Evolutionary conservation across 306 rosid species (phyloP), one percentile per base, ranked within the genome.

Genomic region (Delonix regia): DNA sequence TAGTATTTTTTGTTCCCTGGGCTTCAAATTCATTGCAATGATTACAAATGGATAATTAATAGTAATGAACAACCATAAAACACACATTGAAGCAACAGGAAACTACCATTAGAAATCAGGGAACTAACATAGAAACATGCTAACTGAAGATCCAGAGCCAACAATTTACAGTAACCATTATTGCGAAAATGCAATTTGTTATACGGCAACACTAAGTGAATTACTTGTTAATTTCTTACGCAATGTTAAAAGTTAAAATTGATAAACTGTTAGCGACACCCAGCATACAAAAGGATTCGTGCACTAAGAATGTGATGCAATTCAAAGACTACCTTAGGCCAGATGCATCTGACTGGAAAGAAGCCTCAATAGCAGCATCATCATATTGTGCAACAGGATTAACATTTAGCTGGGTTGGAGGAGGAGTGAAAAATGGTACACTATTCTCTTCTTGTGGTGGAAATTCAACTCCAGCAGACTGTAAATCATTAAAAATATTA

Each of bases 391-490:
- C 36, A 53, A 60, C 86, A 48, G 92, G 78, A 53, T 87, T 59
- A 87, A 83, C 67, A 53, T 88, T 74, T 62, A 90, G 94, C 86
- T 91, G 98, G 60, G 97, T 93, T 83, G 88, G 98, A 25, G 98
- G 94, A 36, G 99, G 98, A 70, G 98, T 95, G 79, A 95, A 95
- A 71, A 95, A 82, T 42, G 98, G 96, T 48, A 91, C 99, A 30
- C 94, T 88, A 80, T 84, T 86, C 77, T 87, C 97, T 28, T 79
- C 92, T 78, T 87, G 87, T 44, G 99, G 99, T 21, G 98, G 99
- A 84, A 95, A 95, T 59, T 89, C 98, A 86, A 95, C 93, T 86
- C 99, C 99, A 74, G 87, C 89, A 83, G 93, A 61, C 99, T 95
- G 86, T 55, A 51, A 82, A 71, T 81, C 64, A 80, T 69, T 28